Percentiles rank a stretch among this genome's conserved stretches.
phyloP scores from a whole-genome alignment of 78 protist genomes.

The Creolimax fragrantissima region DNA sequence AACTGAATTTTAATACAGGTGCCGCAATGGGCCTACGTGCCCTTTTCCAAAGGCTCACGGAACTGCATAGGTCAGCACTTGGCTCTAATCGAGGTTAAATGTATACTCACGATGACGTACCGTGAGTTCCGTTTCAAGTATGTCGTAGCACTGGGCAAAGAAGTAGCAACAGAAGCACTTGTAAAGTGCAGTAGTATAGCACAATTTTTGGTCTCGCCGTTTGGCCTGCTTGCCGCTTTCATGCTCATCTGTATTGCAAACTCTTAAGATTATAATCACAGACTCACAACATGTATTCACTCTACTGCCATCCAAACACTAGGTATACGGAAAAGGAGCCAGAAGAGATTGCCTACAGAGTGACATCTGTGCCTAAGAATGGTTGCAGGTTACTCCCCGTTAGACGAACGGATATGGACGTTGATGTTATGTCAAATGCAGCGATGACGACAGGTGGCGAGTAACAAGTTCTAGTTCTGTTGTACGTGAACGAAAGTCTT shows the following conservation, averaged over 20 bases:
- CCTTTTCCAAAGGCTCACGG: not conserved
- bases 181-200: too few relatives aligned
- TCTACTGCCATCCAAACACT: not conserved
- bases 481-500: too few relatives aligned
- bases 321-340: not conserved
- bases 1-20: not conserved
- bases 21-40: not conserved
- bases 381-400: not conserved
- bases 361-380: not conserved
- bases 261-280: not conserved
- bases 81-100: not conserved
- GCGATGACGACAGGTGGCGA: too few relatives aligned
- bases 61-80: not conserved
- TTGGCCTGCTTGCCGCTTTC: not conserved
- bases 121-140: not conserved
- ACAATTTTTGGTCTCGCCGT: not conserved
- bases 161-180: too few relatives aligned
- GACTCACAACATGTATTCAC: not conserved
- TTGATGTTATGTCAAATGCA: too few relatives aligned
- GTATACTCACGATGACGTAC: not conserved
- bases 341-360: not conserved
- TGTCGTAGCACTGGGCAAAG: too few relatives aligned
- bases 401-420: not conserved
- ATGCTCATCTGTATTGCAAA: not conserved
- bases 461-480: too few relatives aligned